Base-by-base conservation (phyloP, 306 rosid genomes). In the Abrus precatorius region DNA sequence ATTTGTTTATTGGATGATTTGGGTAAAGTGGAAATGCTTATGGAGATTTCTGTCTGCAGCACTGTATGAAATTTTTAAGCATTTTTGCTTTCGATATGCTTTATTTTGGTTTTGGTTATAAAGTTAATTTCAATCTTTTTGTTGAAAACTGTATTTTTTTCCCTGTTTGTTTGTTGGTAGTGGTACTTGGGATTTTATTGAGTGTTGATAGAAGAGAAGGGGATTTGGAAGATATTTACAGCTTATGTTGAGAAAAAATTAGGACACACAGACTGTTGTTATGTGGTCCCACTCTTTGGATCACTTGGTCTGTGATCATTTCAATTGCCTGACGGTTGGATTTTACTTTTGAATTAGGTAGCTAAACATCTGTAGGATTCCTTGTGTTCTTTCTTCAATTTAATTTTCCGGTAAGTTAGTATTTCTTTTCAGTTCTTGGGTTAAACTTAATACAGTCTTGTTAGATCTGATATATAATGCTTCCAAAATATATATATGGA, bases 341-440 rank as follows among this genome's bases (percentile, higher is more conserved):
- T 77, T 86, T 86, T 67, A 80, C 79, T 86, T 76, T 86, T 84
- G 84, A 84, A 84, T 77, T 86, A 86, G 89, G 89, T 80, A 76
- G 83, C 85, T 76, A 83, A 83, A 59, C 78, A 50, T 83, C 83
- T 80, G 72, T 80, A 80, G 80, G 75, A 72, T 76, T 72, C 80
- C 81, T 76, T 83, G 78, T 80, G 77, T 86, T 66, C 75, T 80
- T 80, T 86, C 89, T 82, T 78, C 84, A 82, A 75, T 79, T 62
- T 82, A 36, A 33, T 74, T 86, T 85, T 80, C 74, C 28, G 84
- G 89, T 86, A 79, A 83, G 86, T 70, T 79, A 80, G 83, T 76
- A 75, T 60, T 34, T 72, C 69, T 72, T 71, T 80, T 59, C 33
- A 34, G 74, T 71, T 76, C 33, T 43, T 67, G 61, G 79, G 87